Base-by-base conservation (phyloP, 352 stramenopile genomes). In the Pythium rishiriense region DNA sequence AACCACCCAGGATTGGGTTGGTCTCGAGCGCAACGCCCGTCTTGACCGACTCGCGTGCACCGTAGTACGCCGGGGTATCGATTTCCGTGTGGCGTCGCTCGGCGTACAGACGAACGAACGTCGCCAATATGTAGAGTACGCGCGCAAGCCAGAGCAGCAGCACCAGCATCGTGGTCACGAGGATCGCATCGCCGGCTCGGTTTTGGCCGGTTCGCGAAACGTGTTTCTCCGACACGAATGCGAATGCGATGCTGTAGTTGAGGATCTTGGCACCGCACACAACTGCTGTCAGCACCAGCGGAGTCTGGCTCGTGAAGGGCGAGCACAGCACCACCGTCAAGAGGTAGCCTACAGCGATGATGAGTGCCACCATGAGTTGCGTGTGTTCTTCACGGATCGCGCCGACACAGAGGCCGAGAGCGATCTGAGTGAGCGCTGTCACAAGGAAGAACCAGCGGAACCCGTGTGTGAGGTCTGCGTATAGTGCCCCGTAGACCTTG, bases 391-490 rank as follows among this genome's bases (percentile, higher is more conserved):
- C 70, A 7, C 48, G 54, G 21, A 79, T 51, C 12, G 75, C 58
- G 15, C 74, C 76, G 6, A 81, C 66, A 43, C 66, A 70, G 11
- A 81, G 51, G 10, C 76, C 74, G 17, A 72, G 41, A 8, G 67
- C 21, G 33, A 79, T 61, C 26, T 83, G 74, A 1, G 76, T 25
- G 0, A 73, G 56, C 11, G 53, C 59, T 15, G 66, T 69, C 15
- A 76, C 58, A 11, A 75, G 48, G 48, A 81, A 78, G 62, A 85
- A 85, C 58, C 79, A 71, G 21, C 74, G 77, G 21, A 54, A 68
- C 3, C 47, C 24, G 37, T 80, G 59, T 21, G 64, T 66, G 33
- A 58, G 60, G 28, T 83, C 62, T 4, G 66, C 68, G 57, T 85
- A 85, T 17, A 85, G 56, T 3, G 64, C 52, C 25, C 77, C 73